phyloP scores from a whole-genome alignment of 352 stramenopile genomes.

The Pythium plurisporium region DNA sequence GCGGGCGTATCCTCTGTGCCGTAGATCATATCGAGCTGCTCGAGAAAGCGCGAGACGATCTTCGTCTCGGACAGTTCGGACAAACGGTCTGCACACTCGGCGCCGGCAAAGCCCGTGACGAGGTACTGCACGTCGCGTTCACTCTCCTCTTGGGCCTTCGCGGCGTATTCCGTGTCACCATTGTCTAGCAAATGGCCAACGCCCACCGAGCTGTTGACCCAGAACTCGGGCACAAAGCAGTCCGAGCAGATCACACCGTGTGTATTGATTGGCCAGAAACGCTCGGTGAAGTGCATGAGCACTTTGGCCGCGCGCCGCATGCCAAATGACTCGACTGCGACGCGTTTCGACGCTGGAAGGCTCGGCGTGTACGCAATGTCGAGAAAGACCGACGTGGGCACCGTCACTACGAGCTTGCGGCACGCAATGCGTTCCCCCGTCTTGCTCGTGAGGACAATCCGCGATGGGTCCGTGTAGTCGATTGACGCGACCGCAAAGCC shows the following conservation, averaged over 20 bases:
- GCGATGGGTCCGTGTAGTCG: constrained; percentile 46
- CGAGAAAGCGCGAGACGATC: constrained; percentile 61
- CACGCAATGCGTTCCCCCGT: constrained; percentile 56
- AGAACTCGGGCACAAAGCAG: constrained; percentile 81
- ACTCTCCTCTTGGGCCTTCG: not conserved
- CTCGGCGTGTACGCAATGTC: constrained; percentile 66
- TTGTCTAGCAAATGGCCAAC: constrained; percentile 58
- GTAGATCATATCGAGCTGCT: constrained; percentile 76
- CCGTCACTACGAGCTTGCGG: constrained; percentile 59
- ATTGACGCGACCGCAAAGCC: constrained; percentile 54
- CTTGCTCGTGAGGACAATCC: constrained; percentile 54
- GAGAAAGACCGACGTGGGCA: constrained; percentile 70
- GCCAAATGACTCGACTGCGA: constrained; percentile 58
- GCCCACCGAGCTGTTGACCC: constrained; percentile 69
- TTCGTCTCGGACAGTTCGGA: constrained; percentile 35
- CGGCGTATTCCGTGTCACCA: constrained; percentile 27
- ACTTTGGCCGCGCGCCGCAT: constrained; percentile 78
- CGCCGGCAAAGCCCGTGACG: constrained; percentile 70
- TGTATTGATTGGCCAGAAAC: constrained; percentile 68
- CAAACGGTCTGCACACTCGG: constrained; percentile 57
- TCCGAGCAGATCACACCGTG: constrained; percentile 82
- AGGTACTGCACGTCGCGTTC: constrained; percentile 48
- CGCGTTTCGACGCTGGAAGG: constrained; percentile 49
- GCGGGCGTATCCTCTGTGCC: constrained; percentile 47
- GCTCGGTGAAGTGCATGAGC: constrained; percentile 57